Evolutionary conservation across 257 asterid species (phyloP), one percentile per base, ranked within the genome.

Genomic region (Lavandula angustifolia): DNA sequence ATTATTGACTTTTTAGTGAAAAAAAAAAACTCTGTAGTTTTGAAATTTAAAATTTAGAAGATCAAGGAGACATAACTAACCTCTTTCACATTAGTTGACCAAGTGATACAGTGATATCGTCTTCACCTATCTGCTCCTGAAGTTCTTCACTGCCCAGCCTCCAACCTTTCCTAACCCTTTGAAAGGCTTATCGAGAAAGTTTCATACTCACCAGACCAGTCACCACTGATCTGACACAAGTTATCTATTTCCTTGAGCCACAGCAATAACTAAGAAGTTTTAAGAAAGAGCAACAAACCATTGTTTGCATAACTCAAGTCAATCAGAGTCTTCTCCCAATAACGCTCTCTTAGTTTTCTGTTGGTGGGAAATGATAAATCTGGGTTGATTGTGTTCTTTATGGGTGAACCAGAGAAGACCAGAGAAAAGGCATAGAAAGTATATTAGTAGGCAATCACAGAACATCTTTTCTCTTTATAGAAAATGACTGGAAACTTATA

Each of bases 41-140:
- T 34, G 8, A 7, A n/a, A 13, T 13, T 8, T 29, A 40, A 29
- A 61, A 44, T 47, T 42, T 60, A 44, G 33, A 46, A 0, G 8
- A 64, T 6, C n/a, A 44, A 44, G 27, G 54, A 35, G 60, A 22
- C 1, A 22, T 29, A 59, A 59, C 53, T 27, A 44, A 68, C 73
- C 65, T 33, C 51, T 54, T 53, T 43, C 10, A 29, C 37, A 9
- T 51, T 60, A 13, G 9, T 7, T 11, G 13, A 43, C 27, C 67
- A 18, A 61, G 43, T 1, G 10, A 43, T 42, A 29, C n/a, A n/a
- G n/a, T n/a, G n/a, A n/a, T n/a, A n/a, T n/a, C n/a, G n/a, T n/a
- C n/a, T n/a, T n/a, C n/a, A n/a, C n/a, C n/a, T n/a, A n/a, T n/a
- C n/a, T n/a, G n/a, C n/a, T n/a, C n/a, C n/a, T n/a, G 3, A 29